Evolutionary conservation across 345 rosid genomes (phyloP), one percentile per base, ranked within the genome.

Genomic region (Aquilaria sinensis): DNA sequence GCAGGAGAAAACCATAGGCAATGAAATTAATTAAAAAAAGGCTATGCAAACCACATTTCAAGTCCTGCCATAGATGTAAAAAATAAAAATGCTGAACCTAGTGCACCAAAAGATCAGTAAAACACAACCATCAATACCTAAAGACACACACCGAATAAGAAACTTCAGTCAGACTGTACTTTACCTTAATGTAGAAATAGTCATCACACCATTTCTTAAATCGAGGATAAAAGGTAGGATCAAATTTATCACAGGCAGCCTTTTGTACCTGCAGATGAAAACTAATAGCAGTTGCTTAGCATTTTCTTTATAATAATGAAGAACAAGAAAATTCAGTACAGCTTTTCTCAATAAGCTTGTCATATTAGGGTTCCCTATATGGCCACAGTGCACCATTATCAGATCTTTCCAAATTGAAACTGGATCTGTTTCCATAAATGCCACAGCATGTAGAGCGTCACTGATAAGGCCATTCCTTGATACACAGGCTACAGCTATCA

Each of bases 201-300:
- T 94, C 95, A 71, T 88, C 99, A 41, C 99, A 94, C 96, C 97
- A 94, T 74, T 94, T 88, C 77, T 94, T 90, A 81, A 94, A 94
- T 45, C 85, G 85, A 15, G 92, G 89, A 76, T 94, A 88, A 66
- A 94, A 94, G 16, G 86, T 63, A 60, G 89, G 86, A 67, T 94
- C 99, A 61, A 86, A 90, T 71, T 94, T 94, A 77, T 94, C 96
- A 64, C 96, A 88, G 12, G 95, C 87, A 51, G 57, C 56, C 65
- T 90, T 94, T 76, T 90, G 97, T 67, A 76, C 67, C 99, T 94
- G 63, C 66, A 81, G 60, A 69, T 53, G 53, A 37, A 32, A 33
- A 64, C 30, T 9, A 58, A 16, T 0, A 68, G 48, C 29, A 32
- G 64, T 62, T 37, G 43, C 5, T 37, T 37, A 37, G 43, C 43